Base-by-base conservation (phyloP, 805 yeast species). In the Barnettozyma sp. region DNA sequence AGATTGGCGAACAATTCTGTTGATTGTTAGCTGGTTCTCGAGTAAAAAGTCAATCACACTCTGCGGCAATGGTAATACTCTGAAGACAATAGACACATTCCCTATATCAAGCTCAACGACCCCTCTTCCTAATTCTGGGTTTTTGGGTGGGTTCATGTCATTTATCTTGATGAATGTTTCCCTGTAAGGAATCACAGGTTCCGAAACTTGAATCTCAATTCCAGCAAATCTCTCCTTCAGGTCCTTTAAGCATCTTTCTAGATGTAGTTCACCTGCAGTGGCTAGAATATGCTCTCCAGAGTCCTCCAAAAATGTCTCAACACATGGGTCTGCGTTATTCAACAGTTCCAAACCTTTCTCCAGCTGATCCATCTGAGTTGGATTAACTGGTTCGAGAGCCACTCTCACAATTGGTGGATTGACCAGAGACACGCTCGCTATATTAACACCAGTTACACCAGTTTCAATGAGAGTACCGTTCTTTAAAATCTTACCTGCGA, bases 221-320 rank as follows among this genome's bases (percentile, higher is more conserved):
- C 88, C 87, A 1, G 97, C 97, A 69, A 87, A 92, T 47, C 97
- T 68, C 50, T 85, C 95, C 36, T 73, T 76, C 51, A 92, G 63
- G 60, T 92, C 99, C 52, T 86, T 87, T 46, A 92, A 58, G 59
- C 98, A 92, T 53, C 98, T 73, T 53, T 92, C 99, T 27, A 92
- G 66, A 64, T 92, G 99, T 43, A 92, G 66, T 59, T 92, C 98
- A 33, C 99, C 99, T 8, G 98, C 96, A 8, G 95, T 88, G 30
- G 94, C 85, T 48, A 92, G 65, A 45, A 92, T 87, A 47, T 84
- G 83, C 59, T 92, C 99, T 39, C 99, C 99, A 7, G 79, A 76
- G 40, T 85, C 95, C 49, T 84, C 88, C 28, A 86, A 67, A 50
- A 73, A 82, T 38, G 88, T 81, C 48, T 85, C 86, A 15, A 88